A percentile compares a stretch with the other conserved stretches of the same genome.
Evolutionary conservation across 495 filamentous ascomycete species (phyloP).

Genomic region (Hypoxylon trugodes): DNA sequence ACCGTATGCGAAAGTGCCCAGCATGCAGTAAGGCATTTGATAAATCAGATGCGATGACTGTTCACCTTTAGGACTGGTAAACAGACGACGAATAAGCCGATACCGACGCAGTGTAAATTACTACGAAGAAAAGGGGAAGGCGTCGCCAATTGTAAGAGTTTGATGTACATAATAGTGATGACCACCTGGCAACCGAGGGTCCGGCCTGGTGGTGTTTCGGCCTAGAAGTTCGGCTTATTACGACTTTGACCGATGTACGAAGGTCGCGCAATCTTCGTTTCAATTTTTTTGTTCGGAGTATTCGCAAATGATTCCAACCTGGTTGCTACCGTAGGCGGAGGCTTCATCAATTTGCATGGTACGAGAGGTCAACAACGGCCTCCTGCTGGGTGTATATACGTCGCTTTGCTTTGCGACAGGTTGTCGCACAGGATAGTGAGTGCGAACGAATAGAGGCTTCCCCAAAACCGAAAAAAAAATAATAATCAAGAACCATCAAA

Average conservation of each 20-base stretch:
- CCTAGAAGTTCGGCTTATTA: not conserved
- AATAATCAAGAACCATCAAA: too few species aligned
- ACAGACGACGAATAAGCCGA: too few species aligned
- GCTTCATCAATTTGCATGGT: slow-evolving; percentile 9
- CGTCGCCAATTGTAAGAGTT: slow-evolving; percentile 35
- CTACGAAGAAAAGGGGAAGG: slow-evolving; percentile 17
- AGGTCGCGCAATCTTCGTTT: too few species aligned
- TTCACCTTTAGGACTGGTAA: slow-evolving; percentile 62
- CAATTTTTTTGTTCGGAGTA: too few species aligned
- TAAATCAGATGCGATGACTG: slow-evolving; percentile 81
- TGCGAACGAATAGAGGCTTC: slow-evolving; percentile 12
- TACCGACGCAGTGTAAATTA: slow-evolving; percentile 38
- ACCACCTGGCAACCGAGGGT: not conserved
- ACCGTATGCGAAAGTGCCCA: slow-evolving; percentile 93
- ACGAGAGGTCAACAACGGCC: not conserved
- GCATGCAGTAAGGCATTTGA: slow-evolving; percentile 92
- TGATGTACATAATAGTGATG: slow-evolving; percentile 41
- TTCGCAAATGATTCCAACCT: too few species aligned
- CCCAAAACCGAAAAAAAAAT: too few species aligned
- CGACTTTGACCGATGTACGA: too few species aligned
- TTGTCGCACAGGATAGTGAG: slow-evolving; percentile 28
- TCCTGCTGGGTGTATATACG: slow-evolving; percentile 21
- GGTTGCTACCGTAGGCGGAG: not conserved
- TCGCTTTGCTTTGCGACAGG: not conserved
- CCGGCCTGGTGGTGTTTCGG: not conserved